Conservation (phyloP, 2,329 filamentous ascomycete species). For the Exophiala sp. region DNA sequence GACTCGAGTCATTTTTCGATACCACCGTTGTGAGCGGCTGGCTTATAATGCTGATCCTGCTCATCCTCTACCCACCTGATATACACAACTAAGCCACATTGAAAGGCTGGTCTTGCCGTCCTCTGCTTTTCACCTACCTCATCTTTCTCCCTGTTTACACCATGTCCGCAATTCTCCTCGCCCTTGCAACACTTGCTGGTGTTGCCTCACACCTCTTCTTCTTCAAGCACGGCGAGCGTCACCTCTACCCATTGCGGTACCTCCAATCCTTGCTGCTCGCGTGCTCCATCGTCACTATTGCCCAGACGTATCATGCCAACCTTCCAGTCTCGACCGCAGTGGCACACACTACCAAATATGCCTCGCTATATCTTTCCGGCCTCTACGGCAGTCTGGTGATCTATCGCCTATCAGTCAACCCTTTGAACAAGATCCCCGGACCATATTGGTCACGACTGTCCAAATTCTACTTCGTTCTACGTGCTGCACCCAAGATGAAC, state of each 20-base stretch:
- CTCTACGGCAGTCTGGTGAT: slow-evolving; percentile 22
- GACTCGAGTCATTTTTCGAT: no score
- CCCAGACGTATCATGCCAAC: slow-evolving; percentile 7
- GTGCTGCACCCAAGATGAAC: slow-evolving; percentile 3
- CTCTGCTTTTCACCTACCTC: no score
- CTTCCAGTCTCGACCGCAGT: slow-evolving; percentile 4
- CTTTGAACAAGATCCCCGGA: slow-evolving; percentile 33
- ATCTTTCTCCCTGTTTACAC: no score
- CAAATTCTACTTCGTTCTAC: slow-evolving; percentile 15
- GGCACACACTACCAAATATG: slow-evolving; percentile 2
- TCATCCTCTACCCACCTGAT: no score
- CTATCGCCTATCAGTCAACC: slow-evolving; percentile 34
- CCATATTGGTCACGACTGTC: slow-evolving; percentile 28
- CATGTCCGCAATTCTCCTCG: no score
- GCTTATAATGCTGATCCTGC: no score
- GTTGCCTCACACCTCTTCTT: slow-evolving; percentile 16
- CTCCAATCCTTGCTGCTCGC: slow-evolving; percentile 15
- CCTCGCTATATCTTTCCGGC: slow-evolving; percentile 11
- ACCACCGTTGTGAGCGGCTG: no score
- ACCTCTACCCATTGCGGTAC: slow-evolving; percentile 13
- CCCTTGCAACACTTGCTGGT: slow-evolving; percentile 2
- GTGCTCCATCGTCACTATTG: slow-evolving; percentile 3
- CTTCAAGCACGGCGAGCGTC: slow-evolving; percentile 23
- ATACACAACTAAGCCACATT: no score
- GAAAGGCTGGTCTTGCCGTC: no score